These are phyloP conservation scores for Eimeria zaria DNA, from an alignment of 169 alveolate species.

Conservation along the genomic window DNA sequence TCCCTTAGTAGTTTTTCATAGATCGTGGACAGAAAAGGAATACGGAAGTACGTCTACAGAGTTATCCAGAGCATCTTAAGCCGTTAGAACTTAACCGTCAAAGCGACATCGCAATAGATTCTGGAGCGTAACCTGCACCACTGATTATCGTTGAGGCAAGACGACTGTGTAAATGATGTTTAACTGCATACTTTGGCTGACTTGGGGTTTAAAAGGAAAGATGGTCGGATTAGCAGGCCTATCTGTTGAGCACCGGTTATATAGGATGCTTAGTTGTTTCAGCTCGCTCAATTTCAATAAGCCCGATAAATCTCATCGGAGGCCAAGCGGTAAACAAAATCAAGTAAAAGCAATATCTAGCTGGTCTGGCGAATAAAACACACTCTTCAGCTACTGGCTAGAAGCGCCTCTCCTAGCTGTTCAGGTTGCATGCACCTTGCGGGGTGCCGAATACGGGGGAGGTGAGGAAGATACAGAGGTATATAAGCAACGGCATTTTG, in stretches of 20 bases:
- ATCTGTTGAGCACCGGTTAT: background rate
- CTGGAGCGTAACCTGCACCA: background rate
- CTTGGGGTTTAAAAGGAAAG: background rate
- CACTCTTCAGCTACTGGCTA: background rate
- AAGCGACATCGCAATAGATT: background rate
- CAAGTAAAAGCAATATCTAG: no score
- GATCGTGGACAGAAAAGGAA: background rate
- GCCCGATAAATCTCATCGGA: background rate
- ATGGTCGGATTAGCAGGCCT: background rate
- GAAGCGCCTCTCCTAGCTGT: background rate
- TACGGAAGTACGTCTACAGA: background rate
- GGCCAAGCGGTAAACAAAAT: background rate
- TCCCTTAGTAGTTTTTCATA: background rate
- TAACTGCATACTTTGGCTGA: background rate
- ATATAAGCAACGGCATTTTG: background rate
- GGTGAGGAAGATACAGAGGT: background rate
- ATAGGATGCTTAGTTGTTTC: background rate
- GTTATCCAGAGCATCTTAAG: background rate
- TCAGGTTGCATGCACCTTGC: background rate
- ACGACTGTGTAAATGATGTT: background rate
- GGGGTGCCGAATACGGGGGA: background rate
- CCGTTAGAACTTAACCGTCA: background rate
- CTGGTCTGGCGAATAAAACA: background rate
- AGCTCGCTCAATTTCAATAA: background rate
- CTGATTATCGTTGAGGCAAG: background rate